phyloP scores from a whole-genome alignment of 768 basidiomycete genomes.

The Clitopilus passeckerianus region DNA sequence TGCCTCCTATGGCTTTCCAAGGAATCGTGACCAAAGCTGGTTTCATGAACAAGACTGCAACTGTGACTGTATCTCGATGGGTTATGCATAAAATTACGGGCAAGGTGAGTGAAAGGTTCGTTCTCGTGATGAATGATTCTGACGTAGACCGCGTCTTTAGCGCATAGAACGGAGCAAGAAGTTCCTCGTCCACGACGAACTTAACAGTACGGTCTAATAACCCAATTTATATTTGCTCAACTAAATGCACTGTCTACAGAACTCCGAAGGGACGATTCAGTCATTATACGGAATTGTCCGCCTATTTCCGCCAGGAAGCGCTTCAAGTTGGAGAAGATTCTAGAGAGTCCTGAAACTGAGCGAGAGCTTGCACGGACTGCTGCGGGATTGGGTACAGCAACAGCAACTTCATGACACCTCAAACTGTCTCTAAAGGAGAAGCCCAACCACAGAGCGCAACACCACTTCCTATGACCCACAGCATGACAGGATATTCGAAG shows the following conservation, averaged over 20 bases:
- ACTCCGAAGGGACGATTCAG: slow-evolving; percentile 64
- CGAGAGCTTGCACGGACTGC: slow-evolving; percentile 33
- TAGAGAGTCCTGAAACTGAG: slow-evolving; percentile 66
- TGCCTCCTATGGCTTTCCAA: slow-evolving; percentile 76
- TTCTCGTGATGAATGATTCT: neutral
- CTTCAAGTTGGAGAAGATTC: slow-evolving; percentile 63
- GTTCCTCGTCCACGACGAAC: slow-evolving; percentile 71
- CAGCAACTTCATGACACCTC: neutral
- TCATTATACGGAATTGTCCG: slow-evolving; percentile 77
- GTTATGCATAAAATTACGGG: slow-evolving; percentile 69
- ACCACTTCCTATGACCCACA: too few species aligned
- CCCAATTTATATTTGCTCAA: neutral
- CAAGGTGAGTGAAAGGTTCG: slow-evolving; percentile 47
- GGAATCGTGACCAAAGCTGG: slow-evolving; percentile 80
- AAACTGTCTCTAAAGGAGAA: neutral
- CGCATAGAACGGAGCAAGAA: slow-evolving; percentile 74
- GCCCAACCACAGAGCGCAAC: slow-evolving; percentile 1
- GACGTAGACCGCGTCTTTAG: slow-evolving; percentile 27
- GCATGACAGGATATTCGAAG: too few species aligned
- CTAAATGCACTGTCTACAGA: slow-evolving; percentile 29
- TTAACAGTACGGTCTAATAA: slow-evolving; percentile 46
- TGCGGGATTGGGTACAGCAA: neutral
- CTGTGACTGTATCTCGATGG: slow-evolving; percentile 75
- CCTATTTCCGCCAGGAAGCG: slow-evolving; percentile 77
- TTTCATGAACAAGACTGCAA: slow-evolving; percentile 80